These are phyloP conservation scores for Neurospora sp. DNA, from an alignment of 495 filamentous ascomycete genomes.

Conservation along the genomic window DNA sequence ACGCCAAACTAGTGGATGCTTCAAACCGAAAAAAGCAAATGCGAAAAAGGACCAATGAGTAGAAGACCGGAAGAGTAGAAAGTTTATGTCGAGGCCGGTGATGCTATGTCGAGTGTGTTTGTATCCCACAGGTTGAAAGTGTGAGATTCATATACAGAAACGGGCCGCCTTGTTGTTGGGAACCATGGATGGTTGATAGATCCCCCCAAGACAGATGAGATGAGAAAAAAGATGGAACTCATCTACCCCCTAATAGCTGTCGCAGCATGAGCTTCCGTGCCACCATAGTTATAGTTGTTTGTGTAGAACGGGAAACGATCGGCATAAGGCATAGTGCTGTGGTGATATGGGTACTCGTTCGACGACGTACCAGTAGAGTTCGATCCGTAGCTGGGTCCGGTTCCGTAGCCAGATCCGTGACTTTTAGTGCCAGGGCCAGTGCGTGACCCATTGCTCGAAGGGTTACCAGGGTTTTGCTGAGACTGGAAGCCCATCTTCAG, in stretches of 20 bases:
- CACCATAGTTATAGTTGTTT: conserved; percentile 1
- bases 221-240: background rate
- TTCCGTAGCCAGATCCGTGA: background rate
- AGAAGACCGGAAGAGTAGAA: background rate
- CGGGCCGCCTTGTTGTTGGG: background rate
- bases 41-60: background rate
- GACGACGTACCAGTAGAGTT: conserved; percentile 30
- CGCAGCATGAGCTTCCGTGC: conserved; percentile 27
- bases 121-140: background rate
- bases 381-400: background rate
- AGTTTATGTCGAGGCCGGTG: background rate
- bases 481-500: conserved; percentile 9
- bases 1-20: background rate
- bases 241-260: conserved; percentile 27
- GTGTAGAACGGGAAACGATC: conserved; percentile 29
- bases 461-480: conserved; percentile 3
- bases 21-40: background rate
- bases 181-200: background rate
- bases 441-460: conserved; percentile 1
- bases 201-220: background rate
- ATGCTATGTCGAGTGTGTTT: background rate
- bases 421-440: background rate
- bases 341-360: conserved; percentile 27
- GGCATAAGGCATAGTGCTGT: conserved; percentile 7
- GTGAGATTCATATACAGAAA: background rate